Evolutionary conservation across 2,329 filamentous ascomycete genomes (phyloP).

Genomic region (Sporothrix euskadiensis): DNA sequence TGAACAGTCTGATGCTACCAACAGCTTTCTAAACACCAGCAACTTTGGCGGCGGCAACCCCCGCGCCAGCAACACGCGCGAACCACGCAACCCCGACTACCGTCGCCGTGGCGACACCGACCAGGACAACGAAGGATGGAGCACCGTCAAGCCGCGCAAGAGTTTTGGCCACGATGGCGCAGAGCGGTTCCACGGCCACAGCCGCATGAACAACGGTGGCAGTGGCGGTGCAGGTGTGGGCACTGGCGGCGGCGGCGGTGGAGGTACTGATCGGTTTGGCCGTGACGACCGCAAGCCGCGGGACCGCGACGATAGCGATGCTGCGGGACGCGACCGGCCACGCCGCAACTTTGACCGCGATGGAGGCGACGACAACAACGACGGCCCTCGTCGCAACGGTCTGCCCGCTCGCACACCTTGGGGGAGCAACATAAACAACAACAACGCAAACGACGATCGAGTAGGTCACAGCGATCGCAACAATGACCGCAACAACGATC

Average conservation of each 20-base stretch:
- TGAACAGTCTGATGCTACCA: constrained; percentile 16
- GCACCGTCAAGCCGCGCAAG: constrained; percentile 70
- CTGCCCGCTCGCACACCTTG: constrained; percentile 64
- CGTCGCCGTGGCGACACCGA: constrained; percentile 58
- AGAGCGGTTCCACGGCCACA: constrained; percentile 58
- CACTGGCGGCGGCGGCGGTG: constrained; percentile 34
- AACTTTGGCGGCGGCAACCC: constrained; percentile 48
- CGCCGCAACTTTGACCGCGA: constrained; percentile 39
- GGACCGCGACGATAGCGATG: constrained; percentile 48
- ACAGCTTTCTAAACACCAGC: constrained; percentile 34
- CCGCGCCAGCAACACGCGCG: constrained; percentile 49
- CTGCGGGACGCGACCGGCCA: constrained; percentile 39
- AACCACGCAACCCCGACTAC: constrained; percentile 49
- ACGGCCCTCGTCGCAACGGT: constrained; percentile 63
- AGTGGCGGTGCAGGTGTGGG: constrained; percentile 50
- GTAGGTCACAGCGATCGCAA: constrained; percentile 33
- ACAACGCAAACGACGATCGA: constrained; percentile 36
- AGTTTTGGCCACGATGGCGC: constrained; percentile 72
- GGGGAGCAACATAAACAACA: constrained; percentile 60
- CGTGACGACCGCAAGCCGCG: constrained; percentile 56
- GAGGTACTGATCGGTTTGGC: constrained; percentile 55
- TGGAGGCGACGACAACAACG: constrained; percentile 50
- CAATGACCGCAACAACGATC: constrained; percentile 38
- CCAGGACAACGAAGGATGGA: constrained; percentile 71
- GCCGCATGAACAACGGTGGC: constrained; percentile 59